Base-by-base conservation (phyloP, 345 rosid genomes). In the Hibiscus tridactylites region DNA sequence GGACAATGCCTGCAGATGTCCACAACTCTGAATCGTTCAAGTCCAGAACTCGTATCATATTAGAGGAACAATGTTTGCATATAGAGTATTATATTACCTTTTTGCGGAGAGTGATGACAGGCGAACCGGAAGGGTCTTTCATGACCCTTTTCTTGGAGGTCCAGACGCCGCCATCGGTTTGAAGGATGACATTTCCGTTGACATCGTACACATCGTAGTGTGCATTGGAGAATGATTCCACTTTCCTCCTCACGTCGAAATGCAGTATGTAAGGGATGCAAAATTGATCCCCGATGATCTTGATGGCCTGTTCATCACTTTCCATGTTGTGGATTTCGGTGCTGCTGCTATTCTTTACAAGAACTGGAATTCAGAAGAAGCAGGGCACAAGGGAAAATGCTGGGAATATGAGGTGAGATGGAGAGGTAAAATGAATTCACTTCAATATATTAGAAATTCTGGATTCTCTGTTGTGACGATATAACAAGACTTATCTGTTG, bases 61-160 rank as follows among this genome's bases (percentile, higher is more conserved):
- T 13, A 44, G 47, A 44, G 12, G 12, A 10, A 44, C 11, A 44
- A 6, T 52, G 28, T 19, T 19, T 54, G 59, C 59, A 17, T 53
- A n/a, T 54, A 3, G 11, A 10, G 11, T 9, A 44, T 52, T 52
- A 52, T 52, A 6, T 44, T 54, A 88, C 96, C 93, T 85, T 88
- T 70, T 81, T 85, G 16, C 85, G 81, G 79, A 90, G 37, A 3
- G 93, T 83, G 59, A 88, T 82, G 74, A 88, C 72, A 35, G 91
- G 81, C 57, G 88, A 83, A 65, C 94, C 94, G 4, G 90, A 77
- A 16, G 94, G 89, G 75, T 88, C 90, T 6, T 87, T 81, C 79
- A 88, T 72, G 73, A 80, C 10, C 44, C 44, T 39, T 39, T 39
- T 39, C 44, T 39, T 8, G 44, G 44, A 39, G 44, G 44, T 39